Conservation (phyloP, 1,284 basidiomycete species). For the Melampsora larici-populina region DNA sequence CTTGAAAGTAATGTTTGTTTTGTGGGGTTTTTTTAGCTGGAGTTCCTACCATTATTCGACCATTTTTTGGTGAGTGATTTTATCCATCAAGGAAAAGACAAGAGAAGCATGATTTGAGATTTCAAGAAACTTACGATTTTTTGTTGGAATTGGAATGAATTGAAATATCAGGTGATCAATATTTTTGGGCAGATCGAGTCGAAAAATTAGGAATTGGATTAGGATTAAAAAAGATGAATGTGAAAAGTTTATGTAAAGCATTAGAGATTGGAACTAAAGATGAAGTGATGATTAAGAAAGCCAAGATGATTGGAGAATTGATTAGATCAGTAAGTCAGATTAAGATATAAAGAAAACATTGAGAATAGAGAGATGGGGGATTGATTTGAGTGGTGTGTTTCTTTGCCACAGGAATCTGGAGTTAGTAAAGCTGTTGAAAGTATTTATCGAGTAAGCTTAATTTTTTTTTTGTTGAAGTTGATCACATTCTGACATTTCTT, state of each 20-base stretch:
- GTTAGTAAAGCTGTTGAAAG: constrained; percentile 50
- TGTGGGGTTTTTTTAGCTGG: constrained; percentile 64
- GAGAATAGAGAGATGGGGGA: too few relatives aligned
- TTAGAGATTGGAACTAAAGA: constrained; percentile 78
- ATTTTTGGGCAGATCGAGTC: constrained; percentile 63
- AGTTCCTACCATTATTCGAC: constrained; percentile 90
- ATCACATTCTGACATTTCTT: background rate
- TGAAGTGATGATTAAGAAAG: constrained; percentile 77
- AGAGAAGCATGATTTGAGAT: constrained; percentile 58
- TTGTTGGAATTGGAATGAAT: background rate
- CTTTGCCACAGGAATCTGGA: constrained; percentile 47
- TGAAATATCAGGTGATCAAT: constrained; percentile 62
- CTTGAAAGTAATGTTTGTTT: constrained; percentile 50
- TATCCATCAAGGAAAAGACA: constrained; percentile 51
- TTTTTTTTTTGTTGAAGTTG: background rate
- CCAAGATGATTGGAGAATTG: constrained; percentile 73
- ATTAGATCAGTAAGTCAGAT: constrained; percentile 60
- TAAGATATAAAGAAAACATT: background rate
- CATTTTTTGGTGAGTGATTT: constrained; percentile 84
- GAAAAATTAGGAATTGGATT: constrained; percentile 87
- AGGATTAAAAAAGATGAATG: constrained; percentile 68
- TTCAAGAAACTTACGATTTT: background rate
- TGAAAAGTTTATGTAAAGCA: constrained; percentile 71
- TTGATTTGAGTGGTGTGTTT: background rate
- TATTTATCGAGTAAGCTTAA: constrained; percentile 46